Conservation (phyloP, 176 grass and related monocot species). For the Hordeum vulgare region DNA sequence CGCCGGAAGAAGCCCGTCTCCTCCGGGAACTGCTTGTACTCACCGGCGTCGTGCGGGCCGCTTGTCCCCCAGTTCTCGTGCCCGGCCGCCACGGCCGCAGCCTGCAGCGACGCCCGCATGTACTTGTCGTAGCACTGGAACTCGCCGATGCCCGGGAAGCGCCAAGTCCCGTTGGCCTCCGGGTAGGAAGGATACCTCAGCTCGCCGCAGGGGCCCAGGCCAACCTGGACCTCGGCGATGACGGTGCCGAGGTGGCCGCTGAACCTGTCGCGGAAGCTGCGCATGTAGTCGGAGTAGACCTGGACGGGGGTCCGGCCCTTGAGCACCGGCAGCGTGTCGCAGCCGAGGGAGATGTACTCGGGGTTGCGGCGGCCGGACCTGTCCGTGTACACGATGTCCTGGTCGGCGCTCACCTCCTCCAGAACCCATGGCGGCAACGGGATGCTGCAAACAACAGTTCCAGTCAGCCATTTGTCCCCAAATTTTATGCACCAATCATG, state of each 20-base stretch:
- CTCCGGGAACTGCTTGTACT: slow-evolving; percentile 97
- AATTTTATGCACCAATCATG: neutral
- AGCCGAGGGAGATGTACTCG: slow-evolving; percentile 91
- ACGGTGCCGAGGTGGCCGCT: slow-evolving; percentile 54
- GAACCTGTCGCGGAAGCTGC: slow-evolving; percentile 81
- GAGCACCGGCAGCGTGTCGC: slow-evolving; percentile 75
- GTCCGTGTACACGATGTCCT: slow-evolving; percentile 86
- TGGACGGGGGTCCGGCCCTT: slow-evolving; percentile 82
- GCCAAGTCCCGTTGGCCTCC: slow-evolving; percentile 91
- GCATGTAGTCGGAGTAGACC: slow-evolving; percentile 92
- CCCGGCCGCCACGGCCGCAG: slow-evolving; percentile 43
- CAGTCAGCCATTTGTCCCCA: neutral
- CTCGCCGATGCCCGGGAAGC: slow-evolving; percentile 92
- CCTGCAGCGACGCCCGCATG: slow-evolving; percentile 71
- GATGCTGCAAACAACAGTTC: slow-evolving; percentile 51
- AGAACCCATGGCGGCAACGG: slow-evolving; percentile 77
- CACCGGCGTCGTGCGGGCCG: slow-evolving; percentile 80
- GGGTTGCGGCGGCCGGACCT: slow-evolving; percentile 78
- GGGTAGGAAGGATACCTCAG: slow-evolving; percentile 93
- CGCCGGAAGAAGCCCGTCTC: slow-evolving; percentile 88
- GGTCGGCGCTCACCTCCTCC: slow-evolving; percentile 66
- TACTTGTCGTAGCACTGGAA: slow-evolving; percentile 98
- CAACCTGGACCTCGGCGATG: slow-evolving; percentile 91
- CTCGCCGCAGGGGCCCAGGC: slow-evolving; percentile 95
- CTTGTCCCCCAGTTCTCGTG: slow-evolving; percentile 65